Evolutionary conservation across 148 eudicot genomes (phyloP).

Genomic region (Linanthus parryae): DNA sequence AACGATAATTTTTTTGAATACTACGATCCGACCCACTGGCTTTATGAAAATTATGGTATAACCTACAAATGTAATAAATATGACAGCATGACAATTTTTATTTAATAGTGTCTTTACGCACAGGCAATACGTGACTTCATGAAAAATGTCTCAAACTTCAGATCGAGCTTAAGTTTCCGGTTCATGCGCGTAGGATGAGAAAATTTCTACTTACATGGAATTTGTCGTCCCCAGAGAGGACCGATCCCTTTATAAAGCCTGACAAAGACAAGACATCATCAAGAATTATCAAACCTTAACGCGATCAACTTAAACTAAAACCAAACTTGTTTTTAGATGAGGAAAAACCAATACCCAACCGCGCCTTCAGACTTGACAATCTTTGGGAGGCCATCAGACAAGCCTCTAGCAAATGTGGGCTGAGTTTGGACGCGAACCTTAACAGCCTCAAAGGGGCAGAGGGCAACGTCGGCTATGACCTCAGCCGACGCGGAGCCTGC

Average conservation of each 20-base stretch:
- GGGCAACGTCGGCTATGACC: constrained; percentile 27
- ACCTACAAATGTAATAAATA: too few species aligned
- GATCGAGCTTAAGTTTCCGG: too few species aligned
- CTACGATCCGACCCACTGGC: too few species aligned
- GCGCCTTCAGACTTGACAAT: constrained; percentile 28
- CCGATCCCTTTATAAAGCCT: constrained; percentile 35
- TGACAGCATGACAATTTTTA: too few species aligned
- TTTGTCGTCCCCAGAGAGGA: constrained; percentile 44
- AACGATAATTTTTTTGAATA: too few species aligned
- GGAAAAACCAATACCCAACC: constrained; percentile 18
- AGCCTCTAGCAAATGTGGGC: constrained; percentile 35
- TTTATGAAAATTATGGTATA: too few species aligned
- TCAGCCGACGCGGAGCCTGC: constrained; percentile 36
- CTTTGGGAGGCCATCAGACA: constrained; percentile 29
- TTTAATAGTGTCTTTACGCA: too few species aligned
- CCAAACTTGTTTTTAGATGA: not conserved
- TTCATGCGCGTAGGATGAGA: not conserved
- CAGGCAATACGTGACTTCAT: too few species aligned
- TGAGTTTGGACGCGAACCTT: constrained; percentile 38
- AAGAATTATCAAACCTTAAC: not conserved
- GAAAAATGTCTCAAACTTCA: too few species aligned
- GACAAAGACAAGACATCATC: constrained; percentile 6
- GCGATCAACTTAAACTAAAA: not conserved
- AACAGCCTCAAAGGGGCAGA: constrained; percentile 34
- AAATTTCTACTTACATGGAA: constrained; percentile 27